Evolutionary conservation across 2,329 filamentous ascomycete genomes (phyloP).

Genomic region (Xylariaceae sp.): DNA sequence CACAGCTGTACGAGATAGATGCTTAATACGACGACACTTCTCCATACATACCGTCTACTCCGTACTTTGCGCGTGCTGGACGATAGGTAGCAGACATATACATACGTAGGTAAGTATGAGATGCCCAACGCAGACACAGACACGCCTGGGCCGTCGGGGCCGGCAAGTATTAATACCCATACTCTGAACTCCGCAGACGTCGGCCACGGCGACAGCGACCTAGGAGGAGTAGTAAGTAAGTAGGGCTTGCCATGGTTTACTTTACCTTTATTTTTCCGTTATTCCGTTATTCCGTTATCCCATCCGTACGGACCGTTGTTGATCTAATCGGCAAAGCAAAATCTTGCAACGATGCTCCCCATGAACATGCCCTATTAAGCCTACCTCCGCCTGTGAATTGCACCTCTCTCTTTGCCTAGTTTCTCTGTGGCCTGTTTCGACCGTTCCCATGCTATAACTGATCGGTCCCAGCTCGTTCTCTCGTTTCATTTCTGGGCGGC

Average conservation of each 20-base stretch:
- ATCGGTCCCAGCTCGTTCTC: slow-evolving; percentile 19
- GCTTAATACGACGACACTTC: neutral
- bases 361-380: slow-evolving; percentile 6
- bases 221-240: neutral
- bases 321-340: slow-evolving; percentile 4
- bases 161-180: slow-evolving; percentile 3
- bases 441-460: slow-evolving; percentile 17
- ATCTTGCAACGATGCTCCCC: slow-evolving; percentile 5
- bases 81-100: neutral
- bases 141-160: neutral
- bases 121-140: slow-evolving; percentile 1
- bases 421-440: slow-evolving; percentile 16
- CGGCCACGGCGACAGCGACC: neutral
- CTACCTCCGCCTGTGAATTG: slow-evolving; percentile 9
- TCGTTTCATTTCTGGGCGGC: slow-evolving; percentile 7
- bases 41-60: neutral
- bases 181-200: slow-evolving; percentile 1
- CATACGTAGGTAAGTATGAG: neutral
- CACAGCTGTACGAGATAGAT: neutral
- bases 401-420: slow-evolving; percentile 13
- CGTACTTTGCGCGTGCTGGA: neutral
- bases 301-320: neutral
- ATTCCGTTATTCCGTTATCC: neutral
- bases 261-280: slow-evolving; percentile 5
- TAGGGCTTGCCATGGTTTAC: neutral